Evolutionary conservation across 176 grass and related monocot genomes (phyloP).

Genomic region (Carex scoparia): DNA sequence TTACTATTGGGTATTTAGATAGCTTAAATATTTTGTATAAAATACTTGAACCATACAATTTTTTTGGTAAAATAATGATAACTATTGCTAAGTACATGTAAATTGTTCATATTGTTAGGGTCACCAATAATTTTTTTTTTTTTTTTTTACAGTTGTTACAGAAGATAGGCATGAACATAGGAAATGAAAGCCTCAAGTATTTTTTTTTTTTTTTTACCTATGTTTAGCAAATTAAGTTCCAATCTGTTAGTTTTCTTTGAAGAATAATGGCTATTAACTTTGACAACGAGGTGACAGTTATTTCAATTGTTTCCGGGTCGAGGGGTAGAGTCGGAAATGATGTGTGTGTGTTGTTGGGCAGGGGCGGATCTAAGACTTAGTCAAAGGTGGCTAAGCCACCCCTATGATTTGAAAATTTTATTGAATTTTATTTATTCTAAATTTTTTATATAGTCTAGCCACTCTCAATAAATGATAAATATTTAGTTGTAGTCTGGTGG

Average conservation of each 20-base stretch:
- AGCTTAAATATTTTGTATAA: not conserved
- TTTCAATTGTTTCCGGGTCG: too few species aligned
- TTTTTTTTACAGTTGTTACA: not conserved
- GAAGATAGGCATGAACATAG: not conserved
- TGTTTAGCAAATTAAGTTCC: not conserved
- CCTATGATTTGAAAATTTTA: too few species aligned
- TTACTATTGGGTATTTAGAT: not conserved
- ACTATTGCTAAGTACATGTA: not conserved
- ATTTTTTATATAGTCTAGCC: too few species aligned
- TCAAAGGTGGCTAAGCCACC: too few species aligned
- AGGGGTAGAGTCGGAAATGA: too few species aligned
- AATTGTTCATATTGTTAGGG: not conserved
- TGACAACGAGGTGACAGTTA: not conserved
- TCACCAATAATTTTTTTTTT: not conserved
- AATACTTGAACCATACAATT: not conserved
- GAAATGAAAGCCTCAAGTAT: not conserved
- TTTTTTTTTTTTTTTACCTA: not conserved
- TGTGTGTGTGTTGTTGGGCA: too few species aligned
- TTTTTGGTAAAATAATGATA: not conserved
- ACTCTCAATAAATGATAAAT: too few species aligned
- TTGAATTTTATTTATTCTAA: too few species aligned
- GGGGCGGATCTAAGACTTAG: too few species aligned
- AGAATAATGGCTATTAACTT: not conserved
- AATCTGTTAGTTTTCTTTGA: not conserved
- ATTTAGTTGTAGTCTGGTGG: too few species aligned